Evolutionary conservation across 2,329 filamentous ascomycete genomes (phyloP), one percentile per base, ranked within the genome.

Genomic region (Xylogone sp.): DNA sequence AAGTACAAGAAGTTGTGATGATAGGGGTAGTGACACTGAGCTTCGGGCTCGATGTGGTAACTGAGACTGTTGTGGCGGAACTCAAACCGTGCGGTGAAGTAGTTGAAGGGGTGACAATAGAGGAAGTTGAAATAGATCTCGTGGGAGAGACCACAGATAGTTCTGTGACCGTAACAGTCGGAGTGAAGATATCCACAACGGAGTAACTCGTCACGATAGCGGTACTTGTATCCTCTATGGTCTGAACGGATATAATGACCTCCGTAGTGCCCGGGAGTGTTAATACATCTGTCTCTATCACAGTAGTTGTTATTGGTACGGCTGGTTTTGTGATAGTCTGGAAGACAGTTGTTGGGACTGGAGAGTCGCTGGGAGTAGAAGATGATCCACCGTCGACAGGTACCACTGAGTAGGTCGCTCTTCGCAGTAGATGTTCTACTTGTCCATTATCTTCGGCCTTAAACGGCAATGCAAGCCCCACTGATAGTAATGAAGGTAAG

Each of bases 331-430:
- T 52, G 19, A 65, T 52, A 13, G 64, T 66, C 46, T 61, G 46
- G 22, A 62, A 20, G 21, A 61, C 52, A 34, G 62, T 61, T 29
- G 44, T 53, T 18, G 51, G 46, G 31, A 43, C 34, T 21, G 46
- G 20, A 7, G 51, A 53, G 20, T 49, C 46, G 16, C 21, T 53
- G 45, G 48, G 45, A 43, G 48, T 45, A 31, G 54, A 42, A 22
- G 54, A 49, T 22, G 60, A 50, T 19, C 62, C 63, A 21, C 66
- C 66, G 59, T 68, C 64, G n/a, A 68, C 65, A 31, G 63, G 51
- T 13, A 68, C 64, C 45, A 68, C 65, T 9, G 66, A 66, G 50
- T 68, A 68, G 18, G 57, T 57, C 56, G 62, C 62, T 45, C 62
- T 58, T 47, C 50, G 52, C 34, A 54, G 46, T 16, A 64, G 34